Conservation (phyloP, 2,329 filamentous ascomycete genomes). For the Fusarium austroafricanum region DNA sequence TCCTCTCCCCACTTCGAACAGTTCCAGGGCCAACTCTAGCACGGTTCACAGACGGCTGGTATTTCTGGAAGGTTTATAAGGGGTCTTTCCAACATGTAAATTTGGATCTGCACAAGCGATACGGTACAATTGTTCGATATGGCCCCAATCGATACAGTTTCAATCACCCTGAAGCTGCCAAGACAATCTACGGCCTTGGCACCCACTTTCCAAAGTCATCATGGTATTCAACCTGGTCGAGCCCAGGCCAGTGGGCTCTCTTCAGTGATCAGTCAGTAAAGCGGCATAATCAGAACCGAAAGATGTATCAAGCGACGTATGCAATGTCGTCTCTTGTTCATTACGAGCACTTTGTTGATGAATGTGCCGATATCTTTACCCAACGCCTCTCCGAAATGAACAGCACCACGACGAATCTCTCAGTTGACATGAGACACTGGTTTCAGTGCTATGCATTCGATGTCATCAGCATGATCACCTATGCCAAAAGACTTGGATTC, state of each 20-base stretch:
- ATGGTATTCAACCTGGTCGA: constrained; percentile 12
- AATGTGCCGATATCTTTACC: constrained; percentile 22
- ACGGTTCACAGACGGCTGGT: constrained; percentile 19
- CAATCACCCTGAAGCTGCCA: constrained; percentile 15
- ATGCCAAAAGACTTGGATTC: constrained; percentile 27
- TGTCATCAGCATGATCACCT: constrained; percentile 30
- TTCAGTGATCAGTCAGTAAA: constrained; percentile 19
- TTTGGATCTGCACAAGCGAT: constrained; percentile 4
- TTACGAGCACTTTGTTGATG: constrained; percentile 24
- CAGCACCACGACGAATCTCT: accelerated
- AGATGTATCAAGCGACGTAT: constrained; percentile 26
- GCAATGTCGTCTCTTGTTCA: constrained; percentile 30
- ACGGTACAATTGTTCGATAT: constrained; percentile 9
- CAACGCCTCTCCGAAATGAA: constrained; percentile 15
- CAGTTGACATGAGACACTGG: constrained; percentile 25
- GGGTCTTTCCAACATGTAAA: constrained; percentile 17
- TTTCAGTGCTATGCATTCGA: constrained; percentile 36
- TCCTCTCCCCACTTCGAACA: neutral
- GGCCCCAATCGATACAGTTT: constrained; percentile 21
- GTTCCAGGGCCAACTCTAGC: neutral
- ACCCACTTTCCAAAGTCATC: constrained; percentile 28
- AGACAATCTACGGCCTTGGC: constrained; percentile 24
- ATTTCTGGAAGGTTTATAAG: constrained; percentile 9
- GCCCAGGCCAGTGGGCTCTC: constrained; percentile 3
- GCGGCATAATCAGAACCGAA: constrained; percentile 7